phyloP scores from a whole-genome alignment of 2,329 filamentous ascomycete genomes.

The Penicillium palitans region DNA sequence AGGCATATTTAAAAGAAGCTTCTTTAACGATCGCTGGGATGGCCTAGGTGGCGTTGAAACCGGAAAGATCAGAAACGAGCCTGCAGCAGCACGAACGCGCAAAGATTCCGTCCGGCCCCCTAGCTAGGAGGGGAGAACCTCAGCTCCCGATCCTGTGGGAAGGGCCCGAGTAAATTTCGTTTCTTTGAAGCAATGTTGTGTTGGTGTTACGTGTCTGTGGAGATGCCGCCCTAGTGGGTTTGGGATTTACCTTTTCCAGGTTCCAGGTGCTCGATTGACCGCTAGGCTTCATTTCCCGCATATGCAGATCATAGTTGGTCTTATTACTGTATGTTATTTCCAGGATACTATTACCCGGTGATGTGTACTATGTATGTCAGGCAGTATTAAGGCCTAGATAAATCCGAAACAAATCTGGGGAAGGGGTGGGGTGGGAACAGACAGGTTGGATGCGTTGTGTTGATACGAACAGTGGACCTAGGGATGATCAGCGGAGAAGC shows the following conservation, averaged over 20 bases:
- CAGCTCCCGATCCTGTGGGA: constrained; percentile 1
- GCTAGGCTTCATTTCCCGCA: constrained; percentile 10
- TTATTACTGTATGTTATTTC: no score
- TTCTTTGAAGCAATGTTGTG: constrained; percentile 2
- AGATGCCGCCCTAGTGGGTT: background rate
- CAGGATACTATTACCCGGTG: background rate
- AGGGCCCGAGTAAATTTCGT: background rate
- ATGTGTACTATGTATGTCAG: background rate
- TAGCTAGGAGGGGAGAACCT: constrained; percentile 1
- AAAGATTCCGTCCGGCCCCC: constrained; percentile 12
- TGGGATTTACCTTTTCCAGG: background rate
- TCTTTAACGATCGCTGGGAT: constrained; percentile 22
- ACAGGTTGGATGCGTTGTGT: background rate
- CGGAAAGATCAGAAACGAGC: constrained; percentile 18
- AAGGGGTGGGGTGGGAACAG: constrained; percentile 10
- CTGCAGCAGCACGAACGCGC: constrained; percentile 25
- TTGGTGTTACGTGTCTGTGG: background rate
- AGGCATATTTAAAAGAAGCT: constrained; percentile 24
- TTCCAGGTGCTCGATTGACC: constrained; percentile 3
- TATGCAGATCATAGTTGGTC: constrained; percentile 12
- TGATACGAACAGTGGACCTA: background rate
- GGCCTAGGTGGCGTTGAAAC: constrained; percentile 25
- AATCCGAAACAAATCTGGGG: constrained; percentile 13
- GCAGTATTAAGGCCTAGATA: background rate
- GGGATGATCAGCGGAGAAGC: constrained; percentile 1